Evolutionary conservation across 768 basidiomycete genomes (phyloP).

Genomic region (Porpolomopsis calyptriformis): DNA sequence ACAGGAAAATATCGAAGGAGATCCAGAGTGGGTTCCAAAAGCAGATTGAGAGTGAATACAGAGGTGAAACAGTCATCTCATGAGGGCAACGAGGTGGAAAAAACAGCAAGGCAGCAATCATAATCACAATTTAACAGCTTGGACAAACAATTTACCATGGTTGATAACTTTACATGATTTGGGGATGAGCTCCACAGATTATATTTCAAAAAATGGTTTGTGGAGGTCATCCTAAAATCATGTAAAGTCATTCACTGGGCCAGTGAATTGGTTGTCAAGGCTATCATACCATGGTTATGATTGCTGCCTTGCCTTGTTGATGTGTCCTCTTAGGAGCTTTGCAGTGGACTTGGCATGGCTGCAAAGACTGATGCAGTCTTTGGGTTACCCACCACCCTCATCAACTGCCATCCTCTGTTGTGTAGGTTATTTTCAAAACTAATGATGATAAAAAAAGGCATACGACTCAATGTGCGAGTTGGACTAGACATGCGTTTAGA

Average conservation of each 20-base stretch:
- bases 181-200: no score
- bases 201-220: no score
- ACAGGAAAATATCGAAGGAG: constrained; percentile 38
- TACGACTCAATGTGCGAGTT: constrained; percentile 71
- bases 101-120: constrained; percentile 60
- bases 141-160: no score
- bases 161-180: no score
- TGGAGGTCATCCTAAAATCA: no score
- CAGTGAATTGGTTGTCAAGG: no score
- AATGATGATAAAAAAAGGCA: constrained; percentile 25
- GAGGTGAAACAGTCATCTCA: constrained; percentile 43
- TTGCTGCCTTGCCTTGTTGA: no score
- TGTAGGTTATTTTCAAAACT: constrained; percentile 57
- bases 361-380: constrained; percentile 56
- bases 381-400: neutral
- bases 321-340: constrained; percentile 36
- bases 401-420: constrained; percentile 50
- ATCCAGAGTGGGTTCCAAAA: constrained; percentile 52
- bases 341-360: constrained; percentile 57
- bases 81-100: constrained; percentile 46
- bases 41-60: constrained; percentile 44
- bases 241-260: no score
- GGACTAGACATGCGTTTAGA: constrained; percentile 57
- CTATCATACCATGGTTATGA: no score
- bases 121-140: no score